phyloP scores from a whole-genome alignment of 441 rosid genomes.

The Cnidoscolus chayamansa region DNA sequence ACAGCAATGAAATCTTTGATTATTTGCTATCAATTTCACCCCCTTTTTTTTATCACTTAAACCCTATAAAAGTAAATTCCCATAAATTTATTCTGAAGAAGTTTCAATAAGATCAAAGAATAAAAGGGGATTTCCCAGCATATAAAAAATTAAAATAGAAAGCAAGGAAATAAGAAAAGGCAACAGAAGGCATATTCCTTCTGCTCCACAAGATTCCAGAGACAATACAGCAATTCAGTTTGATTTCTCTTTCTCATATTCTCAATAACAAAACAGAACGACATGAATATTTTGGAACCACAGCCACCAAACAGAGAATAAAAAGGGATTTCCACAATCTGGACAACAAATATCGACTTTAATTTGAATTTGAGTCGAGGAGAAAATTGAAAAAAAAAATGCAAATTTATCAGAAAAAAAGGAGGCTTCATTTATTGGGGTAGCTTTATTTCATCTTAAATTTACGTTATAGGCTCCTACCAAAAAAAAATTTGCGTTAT shows the following conservation, averaged over 20 bases:
- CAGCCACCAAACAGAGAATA: conserved; percentile 9
- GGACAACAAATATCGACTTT: neutral
- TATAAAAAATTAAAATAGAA: neutral
- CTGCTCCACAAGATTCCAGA: conserved; percentile 11
- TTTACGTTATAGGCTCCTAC: neutral
- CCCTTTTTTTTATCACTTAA: neutral
- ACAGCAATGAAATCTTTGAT: neutral
- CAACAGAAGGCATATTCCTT: neutral
- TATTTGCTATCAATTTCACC: no score
- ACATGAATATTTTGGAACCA: conserved; percentile 26
- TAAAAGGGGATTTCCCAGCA: neutral
- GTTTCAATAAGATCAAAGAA: neutral
- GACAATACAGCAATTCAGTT: neutral
- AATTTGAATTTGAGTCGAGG: neutral
- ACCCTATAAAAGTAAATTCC: neutral
- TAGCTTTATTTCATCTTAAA: neutral
- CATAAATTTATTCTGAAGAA: neutral
- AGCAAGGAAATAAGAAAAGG: neutral
- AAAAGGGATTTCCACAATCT: neutral
- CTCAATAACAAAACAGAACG: conserved; percentile 20
- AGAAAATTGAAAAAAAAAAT: neutral
- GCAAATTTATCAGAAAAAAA: neutral
- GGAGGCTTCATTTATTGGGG: neutral
- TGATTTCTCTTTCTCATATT: neutral
- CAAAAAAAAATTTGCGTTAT: neutral